These are phyloP conservation scores for Wakefieldia striispora DNA, from an alignment of 768 basidiomycete genomes.

Conservation along the genomic window DNA sequence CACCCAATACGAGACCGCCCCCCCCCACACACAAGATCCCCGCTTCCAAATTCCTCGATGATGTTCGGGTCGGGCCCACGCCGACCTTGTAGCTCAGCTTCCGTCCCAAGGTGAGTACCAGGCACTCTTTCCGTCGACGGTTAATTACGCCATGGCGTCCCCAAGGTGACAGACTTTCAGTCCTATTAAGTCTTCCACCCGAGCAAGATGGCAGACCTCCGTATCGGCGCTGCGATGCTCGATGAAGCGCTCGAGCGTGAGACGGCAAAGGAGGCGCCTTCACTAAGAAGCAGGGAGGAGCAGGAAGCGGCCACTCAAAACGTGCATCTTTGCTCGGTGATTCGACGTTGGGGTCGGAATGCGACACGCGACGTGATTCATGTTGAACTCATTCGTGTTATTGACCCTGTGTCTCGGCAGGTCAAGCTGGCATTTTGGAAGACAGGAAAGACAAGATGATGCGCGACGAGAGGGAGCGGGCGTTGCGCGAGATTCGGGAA, in stretches of 20 bases:
- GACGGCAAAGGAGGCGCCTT: constrained; percentile 45
- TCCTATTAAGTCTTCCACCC: constrained; percentile 67
- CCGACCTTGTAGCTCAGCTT: constrained; percentile 69
- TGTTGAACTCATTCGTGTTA: no score
- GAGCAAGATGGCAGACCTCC: constrained; percentile 51
- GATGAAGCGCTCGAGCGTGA: constrained; percentile 59
- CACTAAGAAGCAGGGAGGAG: constrained; percentile 45
- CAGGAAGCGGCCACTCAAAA: constrained; percentile 61
- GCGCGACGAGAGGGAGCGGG: constrained; percentile 58
- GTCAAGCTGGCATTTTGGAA: constrained; percentile 79
- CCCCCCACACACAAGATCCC: constrained; percentile 92
- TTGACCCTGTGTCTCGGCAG: constrained; percentile 34
- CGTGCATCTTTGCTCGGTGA: constrained; percentile 33
- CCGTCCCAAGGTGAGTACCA: constrained; percentile 52
- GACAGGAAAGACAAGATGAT: constrained; percentile 61
- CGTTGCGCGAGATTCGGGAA: constrained; percentile 43
- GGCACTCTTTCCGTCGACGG: no score
- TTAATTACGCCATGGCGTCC: no score
- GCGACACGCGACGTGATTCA: no score
- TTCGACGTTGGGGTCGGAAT: no score
- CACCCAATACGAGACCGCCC: constrained; percentile 94
- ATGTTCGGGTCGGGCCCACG: constrained; percentile 94
- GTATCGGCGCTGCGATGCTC: constrained; percentile 63
- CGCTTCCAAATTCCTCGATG: constrained; percentile 95
- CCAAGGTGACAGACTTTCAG: constrained; percentile 67